phyloP scores from a whole-genome alignment of 1,284 basidiomycete genomes.

The Boletus mariae region DNA sequence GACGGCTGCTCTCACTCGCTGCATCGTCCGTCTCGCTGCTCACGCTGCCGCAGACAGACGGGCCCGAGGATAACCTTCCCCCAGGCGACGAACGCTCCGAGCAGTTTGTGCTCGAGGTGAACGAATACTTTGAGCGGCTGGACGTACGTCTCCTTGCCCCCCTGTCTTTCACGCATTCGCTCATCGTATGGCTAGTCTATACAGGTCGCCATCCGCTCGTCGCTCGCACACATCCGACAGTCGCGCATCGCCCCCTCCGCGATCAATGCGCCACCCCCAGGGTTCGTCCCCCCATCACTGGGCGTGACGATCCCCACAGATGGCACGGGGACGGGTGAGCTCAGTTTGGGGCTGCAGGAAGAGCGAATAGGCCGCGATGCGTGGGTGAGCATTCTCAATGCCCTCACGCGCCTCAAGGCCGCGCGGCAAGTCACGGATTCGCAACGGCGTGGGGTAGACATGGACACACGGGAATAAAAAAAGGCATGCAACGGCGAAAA shows the following conservation, averaged over 20 bases:
- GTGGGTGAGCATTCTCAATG: constrained; percentile 68
- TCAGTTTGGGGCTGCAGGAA: constrained; percentile 67
- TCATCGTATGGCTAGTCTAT: constrained; percentile 47
- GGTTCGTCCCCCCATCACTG: constrained; percentile 69
- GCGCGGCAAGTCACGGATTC: constrained; percentile 30
- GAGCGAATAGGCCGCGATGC: constrained; percentile 71
- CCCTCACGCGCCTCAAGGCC: constrained; percentile 58
- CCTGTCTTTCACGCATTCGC: neutral
- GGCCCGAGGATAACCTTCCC: constrained; percentile 58
- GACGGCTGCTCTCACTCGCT: constrained; percentile 65
- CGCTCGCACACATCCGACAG: constrained; percentile 73
- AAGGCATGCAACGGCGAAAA: neutral
- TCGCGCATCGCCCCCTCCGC: constrained; percentile 80
- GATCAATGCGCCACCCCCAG: constrained; percentile 68
- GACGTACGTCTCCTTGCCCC: constrained; percentile 49
- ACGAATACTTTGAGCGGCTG: constrained; percentile 77
- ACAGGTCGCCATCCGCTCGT: constrained; percentile 69
- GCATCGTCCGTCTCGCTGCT: constrained; percentile 73
- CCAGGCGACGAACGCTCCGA: constrained; percentile 79
- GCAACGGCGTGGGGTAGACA: constrained; percentile 11
- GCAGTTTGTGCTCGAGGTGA: constrained; percentile 77
- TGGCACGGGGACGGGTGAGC: constrained; percentile 30
- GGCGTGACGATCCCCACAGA: constrained; percentile 68
- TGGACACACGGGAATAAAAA: constrained; percentile 23
- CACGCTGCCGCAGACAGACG: constrained; percentile 74